phyloP scores from a whole-genome alignment of 2,329 filamentous ascomycete genomes.

The Xylaria sp. region DNA sequence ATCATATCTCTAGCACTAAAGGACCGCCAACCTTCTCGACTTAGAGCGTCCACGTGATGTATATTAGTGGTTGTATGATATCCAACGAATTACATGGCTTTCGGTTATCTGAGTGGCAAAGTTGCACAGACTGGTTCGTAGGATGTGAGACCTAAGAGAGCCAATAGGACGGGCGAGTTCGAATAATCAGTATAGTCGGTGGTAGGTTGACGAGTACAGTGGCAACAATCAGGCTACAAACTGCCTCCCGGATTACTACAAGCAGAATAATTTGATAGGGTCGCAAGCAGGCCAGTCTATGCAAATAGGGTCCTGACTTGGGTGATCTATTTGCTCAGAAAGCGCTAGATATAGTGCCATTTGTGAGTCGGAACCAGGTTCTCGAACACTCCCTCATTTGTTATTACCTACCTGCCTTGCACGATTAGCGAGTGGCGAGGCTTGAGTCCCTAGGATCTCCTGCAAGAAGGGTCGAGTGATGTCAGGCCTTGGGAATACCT shows the following conservation, averaged over 20 bases:
- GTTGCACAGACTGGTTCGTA: background rate
- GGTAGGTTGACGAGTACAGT: background rate
- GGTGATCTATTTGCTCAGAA: background rate
- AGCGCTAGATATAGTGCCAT: background rate
- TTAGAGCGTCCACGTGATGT: background rate
- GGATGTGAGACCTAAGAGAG: background rate
- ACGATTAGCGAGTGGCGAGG: background rate
- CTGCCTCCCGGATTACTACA: background rate
- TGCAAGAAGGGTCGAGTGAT: background rate
- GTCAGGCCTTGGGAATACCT: background rate
- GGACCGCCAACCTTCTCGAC: background rate
- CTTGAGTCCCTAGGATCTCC: background rate
- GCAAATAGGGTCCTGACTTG: background rate
- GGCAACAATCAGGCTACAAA: background rate
- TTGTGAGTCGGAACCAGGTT: background rate
- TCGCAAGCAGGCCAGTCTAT: background rate
- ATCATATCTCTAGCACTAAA: background rate
- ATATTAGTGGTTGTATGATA: background rate
- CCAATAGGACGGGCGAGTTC: background rate
- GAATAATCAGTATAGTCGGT: background rate
- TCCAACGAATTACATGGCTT: background rate
- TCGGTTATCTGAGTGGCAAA: slow-evolving; percentile 2
- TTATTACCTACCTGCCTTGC: background rate
- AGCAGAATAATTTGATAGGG: background rate
- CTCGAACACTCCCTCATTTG: background rate